Evolutionary conservation across 148 eudicot genomes (phyloP), one percentile per base, ranked within the genome.

Genomic region (Cornus controversa): DNA sequence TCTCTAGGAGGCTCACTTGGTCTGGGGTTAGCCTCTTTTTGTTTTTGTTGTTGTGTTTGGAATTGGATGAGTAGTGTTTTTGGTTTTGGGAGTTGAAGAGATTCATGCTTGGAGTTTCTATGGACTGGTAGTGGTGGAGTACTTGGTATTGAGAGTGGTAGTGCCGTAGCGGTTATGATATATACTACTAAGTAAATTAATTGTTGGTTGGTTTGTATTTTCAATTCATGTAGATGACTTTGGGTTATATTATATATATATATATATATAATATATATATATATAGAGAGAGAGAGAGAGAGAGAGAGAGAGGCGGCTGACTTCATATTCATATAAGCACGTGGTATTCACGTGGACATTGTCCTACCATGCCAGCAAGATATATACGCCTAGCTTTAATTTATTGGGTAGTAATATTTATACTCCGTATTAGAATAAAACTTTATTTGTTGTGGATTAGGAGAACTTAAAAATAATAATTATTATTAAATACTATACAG

Each of bases 291-390:
- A 22, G 53, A 6, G 68, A 1, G 67, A 34, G 67, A 5, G 65
- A 1, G 76, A 22, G 53, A 2, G 15, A 8, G 71, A 29, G 25
- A 62, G 37, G 45, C 45, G 79, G 25, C 73, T 68, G 80, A 77
- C 67, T 36, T 79, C 66, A 68, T 28, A 20, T n/a, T 29, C 54
- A 68, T 47, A 58, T 66, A 68, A 37, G 77, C 76, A 71, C 13
- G 80, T 76, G 80, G 81, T 66, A 60, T 82, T 87, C 87, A 87
- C 90, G 87, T 87, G 90, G 87, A 68, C 8, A 45, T 78, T 87
- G 85, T 70, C 90, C 90, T 82, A 84, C 82, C 63, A 1, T 18
- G 1, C 22, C 69, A 14, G 67, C 77, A 63, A 34, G 16, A 36
- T 23, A n/a, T 29, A 36, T 23, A n/a, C 20, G 9, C 8, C 20